Conservation (phyloP, 176 grass and related monocot genomes). For the maize (Zea mays) region Zm-B73-REFERENCE-NAM-5.0 NC_050098.1:123758501-123759000, state of each 20-base stretch:
- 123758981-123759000: conserved; percentile 85
- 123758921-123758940: conserved; percentile 73
- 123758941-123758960: conserved; percentile 91
- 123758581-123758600: not conserved
- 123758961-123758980: conserved; percentile 53
- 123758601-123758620: no score
- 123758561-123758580: not conserved
- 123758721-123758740: not conserved
- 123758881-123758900: not conserved
- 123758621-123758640: not conserved
- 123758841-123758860: not conserved
- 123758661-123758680: not conserved
- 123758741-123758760: not conserved
- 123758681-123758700: not conserved
- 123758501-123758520: not conserved
- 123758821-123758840: not conserved
- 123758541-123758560: not conserved
- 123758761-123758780: not conserved
- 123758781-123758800: not conserved
- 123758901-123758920: not conserved
- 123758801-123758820: not conserved
- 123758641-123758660: not conserved
- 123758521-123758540: not conserved
- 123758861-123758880: not conserved
- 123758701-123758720: not conserved